Conservation (phyloP, 352 stramenopile species). For the Globisporangium spinosum region DNA sequence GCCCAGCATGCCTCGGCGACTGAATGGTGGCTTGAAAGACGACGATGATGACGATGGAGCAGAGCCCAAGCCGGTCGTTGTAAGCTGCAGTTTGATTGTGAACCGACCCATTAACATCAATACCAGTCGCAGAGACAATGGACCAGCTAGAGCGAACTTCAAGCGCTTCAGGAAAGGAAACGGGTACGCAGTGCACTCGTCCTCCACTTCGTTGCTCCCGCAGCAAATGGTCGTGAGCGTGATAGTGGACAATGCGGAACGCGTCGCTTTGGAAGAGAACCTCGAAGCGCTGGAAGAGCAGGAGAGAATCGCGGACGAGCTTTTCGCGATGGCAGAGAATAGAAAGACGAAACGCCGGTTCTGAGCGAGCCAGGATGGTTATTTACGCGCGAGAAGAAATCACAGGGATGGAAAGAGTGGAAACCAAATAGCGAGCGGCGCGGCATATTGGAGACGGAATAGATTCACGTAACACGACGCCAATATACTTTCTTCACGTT, state of each 20-base stretch:
- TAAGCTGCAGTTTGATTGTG: conserved; percentile 52
- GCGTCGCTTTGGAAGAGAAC: conserved; percentile 51
- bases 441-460: background rate
- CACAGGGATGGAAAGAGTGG: background rate
- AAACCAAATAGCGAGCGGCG: too few relatives aligned
- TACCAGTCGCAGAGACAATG: background rate
- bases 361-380: conserved; percentile 24
- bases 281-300: conserved; percentile 71
- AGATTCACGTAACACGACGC: background rate
- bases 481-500: conserved; percentile 8
- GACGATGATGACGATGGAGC: conserved; percentile 26
- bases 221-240: conserved; percentile 57
- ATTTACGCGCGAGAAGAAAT: background rate
- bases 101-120: conserved; percentile 25
- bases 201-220: conserved; percentile 43
- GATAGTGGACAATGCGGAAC: conserved; percentile 56
- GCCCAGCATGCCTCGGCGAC: conserved; percentile 8
- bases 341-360: conserved; percentile 43
- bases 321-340: conserved; percentile 81
- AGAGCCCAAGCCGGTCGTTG: conserved; percentile 37
- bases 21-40: conserved; percentile 20
- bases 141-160: conserved; percentile 44
- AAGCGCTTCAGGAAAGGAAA: conserved; percentile 87
- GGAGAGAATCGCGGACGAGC: conserved; percentile 78
- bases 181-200: conserved; percentile 33